phyloP scores from a whole-genome alignment of 2,329 filamentous ascomycete species.

The Penicillium olsonii region DNA sequence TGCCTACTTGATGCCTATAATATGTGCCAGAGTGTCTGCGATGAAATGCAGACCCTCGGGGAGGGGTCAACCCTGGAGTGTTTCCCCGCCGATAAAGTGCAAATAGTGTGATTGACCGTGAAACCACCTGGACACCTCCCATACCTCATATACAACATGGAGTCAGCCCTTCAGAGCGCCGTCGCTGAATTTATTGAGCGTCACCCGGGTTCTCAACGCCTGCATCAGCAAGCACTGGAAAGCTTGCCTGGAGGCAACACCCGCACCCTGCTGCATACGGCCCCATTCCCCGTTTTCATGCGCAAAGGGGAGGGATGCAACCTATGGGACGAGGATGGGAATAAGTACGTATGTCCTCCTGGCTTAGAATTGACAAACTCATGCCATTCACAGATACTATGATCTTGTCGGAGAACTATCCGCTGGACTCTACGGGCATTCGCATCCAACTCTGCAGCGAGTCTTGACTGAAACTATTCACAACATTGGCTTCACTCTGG shows the following conservation, averaged over 20 bases:
- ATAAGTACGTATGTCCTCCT: constrained; percentile 5
- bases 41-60: no score
- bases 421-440: constrained; percentile 68
- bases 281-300: constrained; percentile 22
- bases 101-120: no score
- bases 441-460: constrained; percentile 54
- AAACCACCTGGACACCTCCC: not conserved
- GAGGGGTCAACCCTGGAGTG: no score
- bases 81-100: no score
- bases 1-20: no score
- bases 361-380: not conserved
- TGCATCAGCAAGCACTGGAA: constrained; percentile 21
- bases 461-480: constrained; percentile 51
- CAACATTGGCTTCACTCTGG: constrained; percentile 55
- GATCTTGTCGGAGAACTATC: constrained; percentile 66
- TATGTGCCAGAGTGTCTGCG: no score
- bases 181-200: not conserved
- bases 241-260: constrained; percentile 37
- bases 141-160: not conserved
- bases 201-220: constrained; percentile 10
- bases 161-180: not conserved
- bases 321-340: constrained; percentile 19
- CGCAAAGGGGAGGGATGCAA: constrained; percentile 8
- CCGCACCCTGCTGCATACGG: constrained; percentile 24
- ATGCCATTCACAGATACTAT: constrained; percentile 42